Base-by-base conservation (phyloP, 768 basidiomycete species). In the Tricholoma sp. region DNA sequence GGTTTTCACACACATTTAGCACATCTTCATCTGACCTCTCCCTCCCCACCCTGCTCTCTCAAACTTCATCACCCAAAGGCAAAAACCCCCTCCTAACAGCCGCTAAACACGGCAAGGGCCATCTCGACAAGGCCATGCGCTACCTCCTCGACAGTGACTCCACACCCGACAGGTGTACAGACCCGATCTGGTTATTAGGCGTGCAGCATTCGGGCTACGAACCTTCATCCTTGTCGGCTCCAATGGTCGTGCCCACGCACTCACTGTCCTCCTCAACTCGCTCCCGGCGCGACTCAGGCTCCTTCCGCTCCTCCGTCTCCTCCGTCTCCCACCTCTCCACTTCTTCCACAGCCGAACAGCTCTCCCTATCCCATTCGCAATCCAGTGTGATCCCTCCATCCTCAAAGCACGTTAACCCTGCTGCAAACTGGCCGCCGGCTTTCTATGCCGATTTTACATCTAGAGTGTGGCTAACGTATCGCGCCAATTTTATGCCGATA, bases 101-200 rank as follows among this genome's bases (percentile, higher is more conserved):
- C 0, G 87, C 86, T 2, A 86, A 84, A 64, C 83, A 87, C 63
- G 84, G 88, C 41, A 88, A 86, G 63, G 86, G 85, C 21, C 85
- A 88, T 57, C 71, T 91, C 51, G 89, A 91, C 74, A 89, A 88
- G 69, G 91, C 89, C 2, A 84, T 94, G 77, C 79, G 93, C 46
- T 91, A 94, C 72, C 76, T 98, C n/a, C 79, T 96, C 59, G 95
- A 98, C 73, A 83, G 84, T 62, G 95, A 98, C 71, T 84, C 93
- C 16, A 83, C 80, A 3, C 91, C 90, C 1, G 94, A 97, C 69
- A 86, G 81, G 65, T 94, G 85, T 54, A 66, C 79, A 0, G 91
- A 94, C 18, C 82, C 87, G 0, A 96, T 98, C 27, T 97, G 94
- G 94, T 72, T 97, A 1, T 77, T 97, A 21, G 95, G 94, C 10